Percentiles rank a stretch among this genome's conserved stretches.
phyloP scores from a whole-genome alignment of 257 asterid species.

The Mitragyna speciosa region DNA sequence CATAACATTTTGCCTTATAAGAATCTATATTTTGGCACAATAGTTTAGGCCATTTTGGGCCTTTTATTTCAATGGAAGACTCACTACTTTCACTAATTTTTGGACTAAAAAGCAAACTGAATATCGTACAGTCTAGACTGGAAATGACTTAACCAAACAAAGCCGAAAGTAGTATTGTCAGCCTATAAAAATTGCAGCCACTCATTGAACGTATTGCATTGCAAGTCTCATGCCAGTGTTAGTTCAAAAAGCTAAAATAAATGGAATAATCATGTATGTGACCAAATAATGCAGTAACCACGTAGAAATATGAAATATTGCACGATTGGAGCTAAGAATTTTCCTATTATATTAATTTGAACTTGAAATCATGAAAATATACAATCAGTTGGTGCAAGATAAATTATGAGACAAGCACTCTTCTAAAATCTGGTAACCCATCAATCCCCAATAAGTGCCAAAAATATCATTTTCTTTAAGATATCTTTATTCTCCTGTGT shows the following conservation, averaged over 20 bases:
- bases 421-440: neutral
- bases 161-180: neutral
- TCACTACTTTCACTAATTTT: neutral
- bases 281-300: neutral
- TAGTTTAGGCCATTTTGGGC: neutral
- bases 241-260: neutral
- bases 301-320: too few species aligned
- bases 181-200: neutral
- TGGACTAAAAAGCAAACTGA: constrained; percentile 3
- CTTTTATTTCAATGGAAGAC: neutral
- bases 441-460: neutral
- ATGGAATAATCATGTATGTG: neutral
- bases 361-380: neutral
- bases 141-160: neutral
- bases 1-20: neutral
- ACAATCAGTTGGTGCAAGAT: neutral
- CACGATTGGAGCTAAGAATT: neutral
- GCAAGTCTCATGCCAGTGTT: neutral
- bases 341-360: neutral
- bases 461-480: neutral
- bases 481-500: too few species aligned
- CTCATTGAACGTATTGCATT: neutral
- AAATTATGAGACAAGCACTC: neutral
- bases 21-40: constrained; percentile 7
- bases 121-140: neutral